Conservation (phyloP, 495 filamentous ascomycete species). For the Bombardia bombarda region DNA sequence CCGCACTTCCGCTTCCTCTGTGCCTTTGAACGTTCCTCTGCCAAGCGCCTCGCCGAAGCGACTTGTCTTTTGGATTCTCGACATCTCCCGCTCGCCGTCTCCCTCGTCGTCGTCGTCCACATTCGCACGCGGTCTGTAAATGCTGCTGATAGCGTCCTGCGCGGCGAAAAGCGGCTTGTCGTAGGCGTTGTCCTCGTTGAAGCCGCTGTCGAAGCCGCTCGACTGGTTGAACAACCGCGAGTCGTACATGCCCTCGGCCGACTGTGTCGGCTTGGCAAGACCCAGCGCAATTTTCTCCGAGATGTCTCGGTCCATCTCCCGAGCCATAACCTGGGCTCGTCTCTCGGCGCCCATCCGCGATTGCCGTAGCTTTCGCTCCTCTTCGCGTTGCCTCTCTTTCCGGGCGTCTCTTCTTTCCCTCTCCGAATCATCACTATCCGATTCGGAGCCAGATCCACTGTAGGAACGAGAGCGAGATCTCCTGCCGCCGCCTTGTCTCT, state of each 20-base stretch:
- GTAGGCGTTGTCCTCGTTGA: slow-evolving; percentile 97
- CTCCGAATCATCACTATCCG: slow-evolving; percentile 58
- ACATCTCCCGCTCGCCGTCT: slow-evolving; percentile 73
- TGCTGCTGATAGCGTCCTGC: slow-evolving; percentile 90
- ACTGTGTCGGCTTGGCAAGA: slow-evolving; percentile 87
- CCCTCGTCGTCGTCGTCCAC: slow-evolving; percentile 70
- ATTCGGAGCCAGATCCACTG: slow-evolving; percentile 50
- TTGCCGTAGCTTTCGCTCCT: slow-evolving; percentile 84
- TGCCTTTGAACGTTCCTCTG: slow-evolving; percentile 85
- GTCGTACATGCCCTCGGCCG: slow-evolving; percentile 90
- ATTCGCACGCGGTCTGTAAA: slow-evolving; percentile 76
- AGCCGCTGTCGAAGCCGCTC: slow-evolving; percentile 77
- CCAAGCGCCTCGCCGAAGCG: slow-evolving; percentile 78
- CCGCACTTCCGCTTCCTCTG: slow-evolving; percentile 75
- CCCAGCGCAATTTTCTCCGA: slow-evolving; percentile 96
- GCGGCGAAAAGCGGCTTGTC: slow-evolving; percentile 97
- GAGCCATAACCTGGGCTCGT: slow-evolving; percentile 80
- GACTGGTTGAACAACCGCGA: slow-evolving; percentile 91
- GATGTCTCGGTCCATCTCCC: slow-evolving; percentile 95
- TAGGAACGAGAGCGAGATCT: slow-evolving; percentile 41
- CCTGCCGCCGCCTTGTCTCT: slow-evolving; percentile 51
- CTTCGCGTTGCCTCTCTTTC: slow-evolving; percentile 68
- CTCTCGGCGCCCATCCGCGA: slow-evolving; percentile 93
- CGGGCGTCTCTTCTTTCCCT: slow-evolving; percentile 71
- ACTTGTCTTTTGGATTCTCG: slow-evolving; percentile 72